Conservation (phyloP, 2,329 filamentous ascomycete species). For the Magnaporthiopsis incrustans region DNA sequence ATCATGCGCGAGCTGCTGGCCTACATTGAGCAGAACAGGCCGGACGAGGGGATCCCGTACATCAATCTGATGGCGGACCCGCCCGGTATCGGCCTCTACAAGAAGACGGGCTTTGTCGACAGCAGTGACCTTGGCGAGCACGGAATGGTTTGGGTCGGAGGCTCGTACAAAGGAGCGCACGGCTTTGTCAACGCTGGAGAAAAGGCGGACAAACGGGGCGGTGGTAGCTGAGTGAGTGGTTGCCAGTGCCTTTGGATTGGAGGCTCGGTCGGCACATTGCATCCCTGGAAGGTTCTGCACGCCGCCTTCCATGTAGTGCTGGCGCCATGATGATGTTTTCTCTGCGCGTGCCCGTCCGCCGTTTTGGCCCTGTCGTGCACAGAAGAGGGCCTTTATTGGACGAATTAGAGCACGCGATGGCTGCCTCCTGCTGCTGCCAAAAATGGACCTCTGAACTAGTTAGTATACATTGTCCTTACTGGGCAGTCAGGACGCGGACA, state of each 20-base stretch:
- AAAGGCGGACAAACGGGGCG: background rate
- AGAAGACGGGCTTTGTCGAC: slow-evolving; percentile 35
- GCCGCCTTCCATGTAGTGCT: background rate
- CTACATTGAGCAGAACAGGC: slow-evolving; percentile 30
- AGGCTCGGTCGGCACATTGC: background rate
- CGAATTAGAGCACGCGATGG: background rate
- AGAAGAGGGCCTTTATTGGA: background rate
- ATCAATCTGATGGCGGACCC: slow-evolving; percentile 38
- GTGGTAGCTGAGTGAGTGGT: no score
- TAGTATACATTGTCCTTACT: background rate
- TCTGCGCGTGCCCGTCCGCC: no score
- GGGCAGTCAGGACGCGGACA: background rate
- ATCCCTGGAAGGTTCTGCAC: background rate
- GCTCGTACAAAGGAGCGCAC: background rate
- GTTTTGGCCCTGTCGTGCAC: no score
- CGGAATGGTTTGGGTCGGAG: slow-evolving; percentile 24
- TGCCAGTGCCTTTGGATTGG: background rate
- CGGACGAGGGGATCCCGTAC: slow-evolving; percentile 26
- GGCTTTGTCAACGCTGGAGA: background rate
- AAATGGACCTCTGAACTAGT: background rate
- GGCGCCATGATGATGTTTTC: no score
- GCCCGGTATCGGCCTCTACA: slow-evolving; percentile 35
- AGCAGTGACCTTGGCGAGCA: slow-evolving; percentile 25
- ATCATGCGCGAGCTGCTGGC: slow-evolving; percentile 34
- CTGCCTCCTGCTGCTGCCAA: background rate